Evolutionary conservation across 2,329 filamentous ascomycete species (phyloP), one percentile per base, ranked within the genome.

Genomic region (Ploettnerulaceae sp.): DNA sequence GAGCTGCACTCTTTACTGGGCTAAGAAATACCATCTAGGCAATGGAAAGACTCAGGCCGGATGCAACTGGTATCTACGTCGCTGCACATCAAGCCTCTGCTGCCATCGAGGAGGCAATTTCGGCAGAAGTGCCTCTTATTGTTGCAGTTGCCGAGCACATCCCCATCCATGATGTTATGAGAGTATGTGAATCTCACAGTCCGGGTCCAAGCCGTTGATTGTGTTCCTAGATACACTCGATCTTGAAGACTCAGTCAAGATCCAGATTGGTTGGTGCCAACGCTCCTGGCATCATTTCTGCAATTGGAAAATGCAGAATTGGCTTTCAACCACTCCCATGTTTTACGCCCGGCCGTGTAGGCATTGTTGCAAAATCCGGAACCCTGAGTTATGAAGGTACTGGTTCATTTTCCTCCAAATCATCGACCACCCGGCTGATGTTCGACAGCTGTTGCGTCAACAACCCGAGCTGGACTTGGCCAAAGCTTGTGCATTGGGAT

Each of bases 1-100:
- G 4, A 6, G 3, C 21, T 17, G 5, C 15, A 20, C 3, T 4
- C 24, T 12, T 2, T 12, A 4, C 32, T 45, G 55, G 20, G 55
- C 7, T 4, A 7, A 41, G 25, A 17, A 9, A 32, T n/a, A n/a
- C n/a, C n/a, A n/a, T 11, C n/a, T 41, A 79, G 73, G 86, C 86
- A 5, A 80, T 85, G 68, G 76, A 84, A 55, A 71, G 77, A 56
- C 68, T 88, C 28, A 86, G 81, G 57, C 86, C 86, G 2, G 81
- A 89, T 67, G 86, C 85, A 4, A 89, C 86, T 1, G 85, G 82
- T 4, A 85, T 91, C 46, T 90, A 88, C 56, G 86, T 90, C 2
- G 82, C 86, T 1, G 85, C 86, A n/a, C 77, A 81, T 49, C 79
- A 85, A 54, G 86, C 86, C 1, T 74, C 81, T 0, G 71, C 72